These are phyloP conservation scores for Chloranthus sessilifolius DNA, from an alignment of 164 flowering plant genomes.

Conservation along the genomic window DNA sequence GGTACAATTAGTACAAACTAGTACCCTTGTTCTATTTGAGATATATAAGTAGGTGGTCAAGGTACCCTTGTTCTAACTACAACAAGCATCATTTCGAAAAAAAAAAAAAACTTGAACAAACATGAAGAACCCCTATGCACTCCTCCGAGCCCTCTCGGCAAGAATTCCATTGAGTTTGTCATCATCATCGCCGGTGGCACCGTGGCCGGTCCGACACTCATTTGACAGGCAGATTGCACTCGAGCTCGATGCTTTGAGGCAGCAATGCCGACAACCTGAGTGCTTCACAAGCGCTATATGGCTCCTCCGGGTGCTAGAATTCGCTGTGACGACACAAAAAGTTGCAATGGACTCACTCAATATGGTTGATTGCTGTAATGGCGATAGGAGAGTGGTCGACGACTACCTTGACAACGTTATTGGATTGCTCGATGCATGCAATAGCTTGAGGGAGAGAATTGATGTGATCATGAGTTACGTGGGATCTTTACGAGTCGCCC, in stretches of 20 bases:
- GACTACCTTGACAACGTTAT: constrained; percentile 18
- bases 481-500: constrained; percentile 11
- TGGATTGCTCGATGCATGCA: constrained; percentile 30
- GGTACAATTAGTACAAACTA: background rate
- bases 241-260: constrained; percentile 12
- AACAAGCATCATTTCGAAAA: too few relatives aligned
- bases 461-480: constrained; percentile 17
- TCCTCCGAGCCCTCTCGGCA: constrained; percentile 18
- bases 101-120: constrained; percentile 1
- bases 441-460: constrained; percentile 14
- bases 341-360: constrained; percentile 10
- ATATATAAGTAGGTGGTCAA: background rate
- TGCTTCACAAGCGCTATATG: constrained; percentile 7
- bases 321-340: constrained; percentile 16
- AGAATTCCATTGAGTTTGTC: constrained; percentile 11
- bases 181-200: constrained; percentile 18
- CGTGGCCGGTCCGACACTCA: constrained; percentile 17
- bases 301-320: constrained; percentile 16
- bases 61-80: background rate
- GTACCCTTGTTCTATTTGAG: background rate
- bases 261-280: background rate
- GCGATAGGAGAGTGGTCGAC: constrained; percentile 9
- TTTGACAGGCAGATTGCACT: constrained; percentile 14
- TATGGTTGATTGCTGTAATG: background rate
- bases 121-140: constrained; percentile 19